These are phyloP conservation scores for Beta corolliflora DNA, from an alignment of 179 eudicot species.

Conservation along the genomic window DNA sequence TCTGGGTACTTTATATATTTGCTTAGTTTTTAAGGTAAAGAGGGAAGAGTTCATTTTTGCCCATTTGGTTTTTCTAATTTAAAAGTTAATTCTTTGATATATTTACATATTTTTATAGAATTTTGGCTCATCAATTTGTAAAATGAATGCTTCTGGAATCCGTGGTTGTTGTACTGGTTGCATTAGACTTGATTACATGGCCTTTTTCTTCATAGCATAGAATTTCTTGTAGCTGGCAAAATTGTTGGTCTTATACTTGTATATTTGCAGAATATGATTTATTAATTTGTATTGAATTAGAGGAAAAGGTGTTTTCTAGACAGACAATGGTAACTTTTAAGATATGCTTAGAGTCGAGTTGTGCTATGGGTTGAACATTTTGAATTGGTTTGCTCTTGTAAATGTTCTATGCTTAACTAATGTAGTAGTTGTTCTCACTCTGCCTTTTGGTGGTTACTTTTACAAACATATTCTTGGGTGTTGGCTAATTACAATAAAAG, in stretches of 20 bases:
- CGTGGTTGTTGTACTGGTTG: neutral
- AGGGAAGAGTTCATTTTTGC: neutral
- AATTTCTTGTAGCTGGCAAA: neutral
- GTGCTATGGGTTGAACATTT: neutral
- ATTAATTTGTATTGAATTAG: too few species aligned
- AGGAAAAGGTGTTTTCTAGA: too few species aligned
- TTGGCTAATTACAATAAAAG: neutral
- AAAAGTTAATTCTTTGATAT: neutral
- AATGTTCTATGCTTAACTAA: neutral
- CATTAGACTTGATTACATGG: neutral
- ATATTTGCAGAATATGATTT: too few species aligned
- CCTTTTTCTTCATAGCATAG: too few species aligned
- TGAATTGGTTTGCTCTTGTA: neutral
- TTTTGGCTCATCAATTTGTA: neutral
- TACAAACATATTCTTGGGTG: neutral
- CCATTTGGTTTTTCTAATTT: neutral
- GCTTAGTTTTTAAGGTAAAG: neutral
- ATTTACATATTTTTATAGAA: neutral
- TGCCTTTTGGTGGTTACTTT: neutral
- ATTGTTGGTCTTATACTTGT: too few species aligned
- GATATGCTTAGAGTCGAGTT: neutral
- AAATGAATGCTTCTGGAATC: slow-evolving; percentile 3
- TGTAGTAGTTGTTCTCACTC: neutral
- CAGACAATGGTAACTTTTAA: neutral
- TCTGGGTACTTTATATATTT: neutral